Base-by-base conservation (phyloP, 176 grass and related monocot genomes). In the Tillandsia fasciculata region DNA sequence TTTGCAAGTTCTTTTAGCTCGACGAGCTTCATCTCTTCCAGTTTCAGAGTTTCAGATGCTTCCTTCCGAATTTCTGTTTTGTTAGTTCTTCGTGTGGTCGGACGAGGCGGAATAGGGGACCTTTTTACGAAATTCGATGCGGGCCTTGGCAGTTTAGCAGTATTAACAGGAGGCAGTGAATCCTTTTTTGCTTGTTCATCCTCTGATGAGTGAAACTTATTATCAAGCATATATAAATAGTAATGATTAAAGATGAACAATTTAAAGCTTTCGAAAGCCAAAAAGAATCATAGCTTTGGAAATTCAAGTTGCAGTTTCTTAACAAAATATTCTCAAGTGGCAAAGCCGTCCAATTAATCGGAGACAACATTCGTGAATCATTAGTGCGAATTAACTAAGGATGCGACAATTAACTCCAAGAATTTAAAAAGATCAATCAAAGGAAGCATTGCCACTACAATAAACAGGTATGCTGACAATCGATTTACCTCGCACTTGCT, bases 1-100 rank as follows among this genome's bases (percentile, higher is more conserved):
- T 26, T 91, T 10, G 87, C 91, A 75, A 91, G 2, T 47, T 77
- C 83, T 74, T 80, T 91, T 82, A 91, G 65, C 49, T 88, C 80
- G 7, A 69, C 26, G 50, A 88, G 26, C 64, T 78, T 91, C 91
- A 91, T 79, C 2, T 66, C 80, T 49, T 88, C 85, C 26, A 91
- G 5, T 58, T 79, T 81, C 26, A n/a, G 47, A 10, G 10, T 12
- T 13, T 76, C 71, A 26, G 23, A 64, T 26, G 49, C 42, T n/a
- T 28, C 20, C 3, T 58, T 65, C 69, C 2, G 10, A 11, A 12
- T 51, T 63, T 27, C 63, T 61, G 70, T 63, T 12, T 17, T 27
- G n/a, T 33, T 65, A 20, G n/a, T 67, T 63, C 66, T 49, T 65
- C 12, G 68, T 63, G 22, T 12, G n/a, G 24, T 48, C 23, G 61